Base-by-base conservation (phyloP, 495 filamentous ascomycete species). In the Aspergillus wentii region DNA sequence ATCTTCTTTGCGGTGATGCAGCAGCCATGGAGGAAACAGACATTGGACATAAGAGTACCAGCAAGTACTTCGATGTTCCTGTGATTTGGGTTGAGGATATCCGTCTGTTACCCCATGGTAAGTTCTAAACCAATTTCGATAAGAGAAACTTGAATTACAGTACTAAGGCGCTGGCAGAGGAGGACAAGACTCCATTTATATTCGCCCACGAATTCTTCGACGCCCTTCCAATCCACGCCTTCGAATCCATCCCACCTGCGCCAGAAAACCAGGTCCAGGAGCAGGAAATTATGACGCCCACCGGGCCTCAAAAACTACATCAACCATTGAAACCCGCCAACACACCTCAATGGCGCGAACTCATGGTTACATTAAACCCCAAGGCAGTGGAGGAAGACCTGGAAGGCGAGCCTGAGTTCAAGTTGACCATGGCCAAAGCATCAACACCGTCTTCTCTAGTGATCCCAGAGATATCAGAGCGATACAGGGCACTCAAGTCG, bases 191-290 rank as follows among this genome's bases (percentile, higher is more conserved):
- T 11, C 90, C 92, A 1, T 92, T 95, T 62, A 92, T 97, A 34
- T 75, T 96, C 23, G 92, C 91, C 8, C 92, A 98, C 57, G 92
- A 98, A 57, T 96, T 98, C 71, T 97, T 98, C 62, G 92, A 98
- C 52, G 92, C 92, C n/a, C 83, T 97, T 5, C 92, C 92, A 25
- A 95, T 98, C 52, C 88, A 98, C 62, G 85, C 88, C 42, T 98
- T 98, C 61, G 82, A 95, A 54, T 82, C 82, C 17, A 62, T 88
- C 21, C 59, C 71, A 19, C 60, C 71, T 11, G 30, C 61, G 14
- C 52, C 52, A 7, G 57, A 63, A 38, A 62, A 63, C 41, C 48
- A 56, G 39, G 33, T 38, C 14, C 46, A 43, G 36, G 40, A 56
- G n/a, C 34, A 57, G 44, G 63, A 58, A 41, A 64, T 71, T 54